Percentiles rank a stretch among this genome's conserved stretches.
These are phyloP conservation scores for Macroventuria anomochaeta DNA, from an alignment of 2,329 filamentous ascomycete genomes.

Conservation along the genomic window DNA sequence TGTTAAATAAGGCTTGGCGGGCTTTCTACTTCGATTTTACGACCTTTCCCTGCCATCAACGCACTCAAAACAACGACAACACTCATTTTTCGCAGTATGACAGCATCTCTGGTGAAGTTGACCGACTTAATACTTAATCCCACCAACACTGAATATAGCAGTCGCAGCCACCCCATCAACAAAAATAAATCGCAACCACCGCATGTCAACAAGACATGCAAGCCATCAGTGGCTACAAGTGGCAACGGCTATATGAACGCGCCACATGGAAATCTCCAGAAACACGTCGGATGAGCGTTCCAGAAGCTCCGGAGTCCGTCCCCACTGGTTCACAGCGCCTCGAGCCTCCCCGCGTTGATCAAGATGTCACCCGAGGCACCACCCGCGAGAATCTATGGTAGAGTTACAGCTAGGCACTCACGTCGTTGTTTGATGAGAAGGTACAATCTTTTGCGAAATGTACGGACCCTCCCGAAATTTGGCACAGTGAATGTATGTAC, in stretches of 20 bases:
- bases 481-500: too few species aligned
- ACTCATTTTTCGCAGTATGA: too few species aligned
- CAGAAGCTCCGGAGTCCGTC: constrained; percentile 2
- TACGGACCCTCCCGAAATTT: too few species aligned
- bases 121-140: too few species aligned
- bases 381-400: background rate
- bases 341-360: constrained; percentile 11
- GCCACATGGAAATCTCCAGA: background rate
- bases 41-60: too few species aligned
- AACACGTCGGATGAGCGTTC: background rate
- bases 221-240: constrained; percentile 4
- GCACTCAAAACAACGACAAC: too few species aligned
- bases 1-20: too few species aligned
- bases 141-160: background rate
- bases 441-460: too few species aligned
- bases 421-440: background rate
- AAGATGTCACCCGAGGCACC: constrained; percentile 1
- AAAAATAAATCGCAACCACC: background rate
- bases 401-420: background rate
- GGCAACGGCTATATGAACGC: constrained; percentile 9
- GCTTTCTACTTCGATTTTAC: too few species aligned
- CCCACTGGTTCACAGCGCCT: constrained; percentile 5
- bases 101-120: background rate
- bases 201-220: background rate
- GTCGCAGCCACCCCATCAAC: background rate